Conservation (phyloP, 2,329 filamentous ascomycete genomes). For the Colletotrichum viniferum region DNA sequence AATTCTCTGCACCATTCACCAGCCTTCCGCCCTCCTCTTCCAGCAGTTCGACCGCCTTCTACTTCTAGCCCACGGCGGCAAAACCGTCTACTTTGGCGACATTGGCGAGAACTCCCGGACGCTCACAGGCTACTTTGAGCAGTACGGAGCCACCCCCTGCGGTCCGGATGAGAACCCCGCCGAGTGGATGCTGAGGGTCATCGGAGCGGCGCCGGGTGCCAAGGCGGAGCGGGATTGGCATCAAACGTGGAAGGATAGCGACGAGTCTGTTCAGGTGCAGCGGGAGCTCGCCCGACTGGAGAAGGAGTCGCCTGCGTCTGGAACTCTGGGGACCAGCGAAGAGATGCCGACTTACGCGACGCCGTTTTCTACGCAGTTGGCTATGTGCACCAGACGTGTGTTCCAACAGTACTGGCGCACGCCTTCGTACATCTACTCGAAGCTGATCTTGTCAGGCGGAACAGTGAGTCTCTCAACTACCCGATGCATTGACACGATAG, state of each 20-base stretch:
- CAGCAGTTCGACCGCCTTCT: conserved; percentile 56
- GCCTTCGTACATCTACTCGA: conserved; percentile 77
- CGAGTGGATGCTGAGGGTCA: conserved; percentile 64
- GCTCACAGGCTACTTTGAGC: conserved; percentile 62
- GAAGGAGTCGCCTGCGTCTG: not conserved
- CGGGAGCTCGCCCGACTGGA: conserved; percentile 33
- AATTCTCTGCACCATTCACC: conserved; percentile 51
- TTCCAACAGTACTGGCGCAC: conserved; percentile 82
- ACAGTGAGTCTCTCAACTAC: conserved; percentile 19
- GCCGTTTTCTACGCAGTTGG: conserved; percentile 65
- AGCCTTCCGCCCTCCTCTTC: conserved; percentile 48
- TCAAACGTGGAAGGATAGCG: conserved; percentile 36
- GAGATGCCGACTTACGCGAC: conserved; percentile 67
- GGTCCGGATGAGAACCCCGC: conserved; percentile 64
- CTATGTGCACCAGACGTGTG: conserved; percentile 64
- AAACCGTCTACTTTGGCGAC: conserved; percentile 64
- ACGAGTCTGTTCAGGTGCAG: conserved; percentile 34
- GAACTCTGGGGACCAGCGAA: not conserved
- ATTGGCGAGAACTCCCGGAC: conserved; percentile 48
- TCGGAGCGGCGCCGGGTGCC: conserved; percentile 39
- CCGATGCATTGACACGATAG: rapidly evolving
- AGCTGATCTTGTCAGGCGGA: conserved; percentile 60
- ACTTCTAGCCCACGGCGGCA: conserved; percentile 59
- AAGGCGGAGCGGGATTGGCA: conserved; percentile 45
- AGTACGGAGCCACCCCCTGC: conserved; percentile 59